phyloP scores from a whole-genome alignment of 1,139 yeast species.

The Keqinozyma sinolaborantium region DNA sequence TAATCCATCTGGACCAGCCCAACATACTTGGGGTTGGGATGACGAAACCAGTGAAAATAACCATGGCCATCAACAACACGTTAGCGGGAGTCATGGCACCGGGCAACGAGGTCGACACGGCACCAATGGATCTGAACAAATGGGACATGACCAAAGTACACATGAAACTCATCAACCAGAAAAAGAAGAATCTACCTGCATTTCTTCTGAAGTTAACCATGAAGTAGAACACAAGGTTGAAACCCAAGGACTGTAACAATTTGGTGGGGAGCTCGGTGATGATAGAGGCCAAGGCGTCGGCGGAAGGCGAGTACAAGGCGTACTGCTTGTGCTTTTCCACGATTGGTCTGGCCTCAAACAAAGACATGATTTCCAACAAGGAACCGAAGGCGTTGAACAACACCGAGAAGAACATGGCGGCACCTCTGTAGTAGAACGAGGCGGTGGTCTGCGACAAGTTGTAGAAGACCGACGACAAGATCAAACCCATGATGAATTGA shows the following conservation, averaged over 20 bases:
- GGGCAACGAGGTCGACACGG: slow-evolving; percentile 50
- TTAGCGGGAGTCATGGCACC: slow-evolving; percentile 65
- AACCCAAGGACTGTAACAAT: slow-evolving; percentile 37
- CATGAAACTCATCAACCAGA: slow-evolving; percentile 41
- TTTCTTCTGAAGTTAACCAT: slow-evolving; percentile 52
- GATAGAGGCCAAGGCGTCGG: slow-evolving; percentile 61
- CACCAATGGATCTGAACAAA: slow-evolving; percentile 59
- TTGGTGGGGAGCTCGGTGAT: slow-evolving; percentile 59
- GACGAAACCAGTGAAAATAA: slow-evolving; percentile 59
- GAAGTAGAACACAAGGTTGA: slow-evolving; percentile 52
- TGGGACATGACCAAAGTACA: slow-evolving; percentile 53
- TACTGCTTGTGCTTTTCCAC: slow-evolving; percentile 77
- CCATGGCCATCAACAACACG: slow-evolving; percentile 46
- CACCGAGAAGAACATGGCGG: slow-evolving; percentile 73
- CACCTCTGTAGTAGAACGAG: slow-evolving; percentile 65
- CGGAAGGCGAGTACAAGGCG: slow-evolving; percentile 63
- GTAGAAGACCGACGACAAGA: slow-evolving; percentile 73
- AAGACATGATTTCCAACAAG: slow-evolving; percentile 65
- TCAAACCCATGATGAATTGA: slow-evolving; percentile 69
- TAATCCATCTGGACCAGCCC: slow-evolving; percentile 64
- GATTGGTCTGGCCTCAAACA: slow-evolving; percentile 71
- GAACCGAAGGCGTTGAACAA: slow-evolving; percentile 76
- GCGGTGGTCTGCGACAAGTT: slow-evolving; percentile 40
- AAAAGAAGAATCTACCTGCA: slow-evolving; percentile 60
- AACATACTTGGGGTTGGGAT: slow-evolving; percentile 56